Base-by-base conservation (phyloP, 768 basidiomycete genomes). In the Russula emetica region DNA sequence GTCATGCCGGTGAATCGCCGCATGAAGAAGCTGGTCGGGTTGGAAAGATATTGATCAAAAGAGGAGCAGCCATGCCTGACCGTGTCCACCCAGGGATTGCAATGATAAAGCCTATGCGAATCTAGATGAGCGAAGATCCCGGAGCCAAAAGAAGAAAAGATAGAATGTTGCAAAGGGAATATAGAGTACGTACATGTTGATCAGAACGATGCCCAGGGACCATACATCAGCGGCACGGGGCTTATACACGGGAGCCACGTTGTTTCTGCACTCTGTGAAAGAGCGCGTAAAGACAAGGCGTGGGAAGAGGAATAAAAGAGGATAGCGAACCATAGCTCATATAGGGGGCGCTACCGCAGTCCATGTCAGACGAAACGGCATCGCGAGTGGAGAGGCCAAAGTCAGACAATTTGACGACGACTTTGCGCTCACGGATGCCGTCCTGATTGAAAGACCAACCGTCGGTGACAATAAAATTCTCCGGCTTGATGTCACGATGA, bases 401-500 rank as follows among this genome's bases (percentile, higher is more conserved):
- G 76, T 99, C 96, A 7, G 93, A 86, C 67, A 99, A 82, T 79
- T 99, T 99, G 78, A 98, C 94, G 59, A 96, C 78, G 65, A 99
- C 96, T 72, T 89, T 89, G 70, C 92, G 85, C 74, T 93, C 91
- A 69, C 79, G 78, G 60, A 79, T 78, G 56, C 84, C 83, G 69
- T 81, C 80, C 42, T 80, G 72, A n/a, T 78, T 72, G 22, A 82
- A 80, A 42, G 77, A 73, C 74, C 82, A 84, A 18, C 85, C 91
- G 70, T 95, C 92, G 0, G 92, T 94, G 71, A 95, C 92, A 73
- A 95, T 95, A 71, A 95, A 94, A 78, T 98, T 98, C 79, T 98
- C 96, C 0, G 96, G 96, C 78, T 99, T 99, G 83, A 99, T 98
- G 75, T 99, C 96, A 65, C 96, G 86, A 73, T 99, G 96, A 72